Percentiles rank a stretch among this genome's conserved stretches.
Evolutionary conservation across 306 rosid genomes (phyloP).

Genomic region (Castanea sativa): DNA sequence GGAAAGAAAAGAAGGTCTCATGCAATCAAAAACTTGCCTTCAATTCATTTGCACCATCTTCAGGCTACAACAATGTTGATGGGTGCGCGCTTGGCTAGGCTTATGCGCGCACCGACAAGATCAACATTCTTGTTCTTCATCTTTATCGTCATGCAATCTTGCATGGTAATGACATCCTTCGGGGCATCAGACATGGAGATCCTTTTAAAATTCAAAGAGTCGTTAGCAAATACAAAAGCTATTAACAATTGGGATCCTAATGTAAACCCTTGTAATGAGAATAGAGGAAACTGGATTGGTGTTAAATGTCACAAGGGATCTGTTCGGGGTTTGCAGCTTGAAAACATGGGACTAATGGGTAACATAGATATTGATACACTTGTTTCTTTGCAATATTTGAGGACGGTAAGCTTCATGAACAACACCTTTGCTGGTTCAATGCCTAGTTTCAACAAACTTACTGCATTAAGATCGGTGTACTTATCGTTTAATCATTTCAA

Average conservation of each 20-base stretch:
- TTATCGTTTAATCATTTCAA: slow-evolving; percentile 70
- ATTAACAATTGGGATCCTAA: slow-evolving; percentile 58
- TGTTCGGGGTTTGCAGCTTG: slow-evolving; percentile 69
- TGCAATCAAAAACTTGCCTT: slow-evolving; percentile 18
- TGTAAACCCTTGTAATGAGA: slow-evolving; percentile 47
- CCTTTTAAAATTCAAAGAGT: slow-evolving; percentile 48
- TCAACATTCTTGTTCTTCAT: neutral
- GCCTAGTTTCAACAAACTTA: slow-evolving; percentile 46
- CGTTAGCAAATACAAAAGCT: slow-evolving; percentile 28
- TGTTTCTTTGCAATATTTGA: slow-evolving; percentile 29
- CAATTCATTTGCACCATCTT: neutral
- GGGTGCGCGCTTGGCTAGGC: slow-evolving; percentile 80
- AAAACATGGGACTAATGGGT: slow-evolving; percentile 65
- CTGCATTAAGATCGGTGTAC: slow-evolving; percentile 46
- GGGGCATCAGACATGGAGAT: slow-evolving; percentile 38
- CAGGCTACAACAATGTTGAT: slow-evolving; percentile 23
- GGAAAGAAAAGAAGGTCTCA: neutral
- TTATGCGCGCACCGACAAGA: slow-evolving; percentile 73
- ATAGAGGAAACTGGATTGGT: slow-evolving; percentile 58
- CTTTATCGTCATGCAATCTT: slow-evolving; percentile 25
- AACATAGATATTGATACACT: slow-evolving; percentile 42
- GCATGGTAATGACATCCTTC: neutral
- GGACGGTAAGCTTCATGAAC: slow-evolving; percentile 69
- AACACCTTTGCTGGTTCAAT: slow-evolving; percentile 68
- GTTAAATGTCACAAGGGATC: slow-evolving; percentile 44